Evolutionary conservation across 345 rosid species (phyloP).

Genomic region (Eutrema japonicum): DNA sequence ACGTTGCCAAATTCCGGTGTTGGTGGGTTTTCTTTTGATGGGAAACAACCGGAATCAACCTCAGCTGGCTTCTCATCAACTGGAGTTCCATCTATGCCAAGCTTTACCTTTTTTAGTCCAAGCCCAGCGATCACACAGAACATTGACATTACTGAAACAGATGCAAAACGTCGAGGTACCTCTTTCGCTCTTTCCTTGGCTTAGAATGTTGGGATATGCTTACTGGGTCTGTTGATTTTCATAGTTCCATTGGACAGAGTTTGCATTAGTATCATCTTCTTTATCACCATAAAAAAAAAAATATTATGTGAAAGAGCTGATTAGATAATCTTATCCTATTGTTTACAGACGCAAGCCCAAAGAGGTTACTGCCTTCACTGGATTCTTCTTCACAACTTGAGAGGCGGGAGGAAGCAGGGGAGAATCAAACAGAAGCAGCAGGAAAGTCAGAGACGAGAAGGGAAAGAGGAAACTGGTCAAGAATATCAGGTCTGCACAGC

Average conservation of each 20-base stretch:
- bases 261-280: slow-evolving; percentile 6
- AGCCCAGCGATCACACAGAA: slow-evolving; percentile 36
- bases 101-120: slow-evolving; percentile 68
- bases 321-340: neutral
- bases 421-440: slow-evolving; percentile 43
- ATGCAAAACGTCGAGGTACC: slow-evolving; percentile 51
- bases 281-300: neutral
- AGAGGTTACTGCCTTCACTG: slow-evolving; percentile 44
- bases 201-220: neutral
- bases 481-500: slow-evolving; percentile 57
- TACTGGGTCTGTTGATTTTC: neutral
- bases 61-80: slow-evolving; percentile 42
- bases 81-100: slow-evolving; percentile 65
- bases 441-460: slow-evolving; percentile 48
- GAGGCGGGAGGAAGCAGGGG: slow-evolving; percentile 41
- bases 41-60: slow-evolving; percentile 47
- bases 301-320: neutral
- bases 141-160: slow-evolving; percentile 37
- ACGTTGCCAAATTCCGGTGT: slow-evolving; percentile 26
- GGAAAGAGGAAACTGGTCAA: slow-evolving; percentile 48
- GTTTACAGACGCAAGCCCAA: slow-evolving; percentile 47
- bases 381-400: slow-evolving; percentile 46
- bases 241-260: neutral
- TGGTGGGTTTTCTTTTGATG: slow-evolving; percentile 65
- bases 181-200: slow-evolving; percentile 8